phyloP scores from a whole-genome alignment of 441 rosid species.

The Eruca vesicaria region DNA sequence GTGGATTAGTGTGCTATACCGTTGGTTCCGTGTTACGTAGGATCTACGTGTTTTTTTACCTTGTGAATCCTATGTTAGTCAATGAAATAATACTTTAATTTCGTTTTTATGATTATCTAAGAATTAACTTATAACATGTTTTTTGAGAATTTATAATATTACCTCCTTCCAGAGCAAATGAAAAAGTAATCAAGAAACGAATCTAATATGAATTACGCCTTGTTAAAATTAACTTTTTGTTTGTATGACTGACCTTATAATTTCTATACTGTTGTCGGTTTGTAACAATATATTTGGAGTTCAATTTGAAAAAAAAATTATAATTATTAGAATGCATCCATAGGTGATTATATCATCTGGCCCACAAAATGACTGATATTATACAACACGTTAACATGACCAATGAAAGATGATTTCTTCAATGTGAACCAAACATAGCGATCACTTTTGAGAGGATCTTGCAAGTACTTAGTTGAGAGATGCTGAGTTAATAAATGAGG shows the following conservation, averaged over 20 bases:
- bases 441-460: not conserved
- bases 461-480: not conserved
- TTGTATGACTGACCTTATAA: not conserved
- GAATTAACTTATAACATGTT: not conserved
- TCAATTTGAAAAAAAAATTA: not conserved
- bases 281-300: not conserved
- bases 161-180: not conserved
- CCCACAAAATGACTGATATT: not conserved
- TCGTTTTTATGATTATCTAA: not conserved
- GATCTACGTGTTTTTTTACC: slow-evolving; percentile 20
- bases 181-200: not conserved
- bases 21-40: slow-evolving; percentile 24
- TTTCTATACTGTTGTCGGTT: not conserved
- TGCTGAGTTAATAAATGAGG: not conserved
- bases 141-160: not conserved
- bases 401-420: not conserved
- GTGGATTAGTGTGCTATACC: not conserved
- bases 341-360: slow-evolving; percentile 1
- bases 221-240: not conserved
- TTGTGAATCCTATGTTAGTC: slow-evolving; percentile 21
- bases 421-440: not conserved
- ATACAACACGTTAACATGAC: slow-evolving; percentile 14
- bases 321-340: not conserved
- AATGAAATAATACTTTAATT: not conserved
- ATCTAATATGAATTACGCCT: not conserved